Percentiles rank a stretch among this genome's conserved stretches.
These are phyloP conservation scores for Penicillium samsonianum DNA, from an alignment of 495 filamentous ascomycete species.

Conservation along the genomic window DNA sequence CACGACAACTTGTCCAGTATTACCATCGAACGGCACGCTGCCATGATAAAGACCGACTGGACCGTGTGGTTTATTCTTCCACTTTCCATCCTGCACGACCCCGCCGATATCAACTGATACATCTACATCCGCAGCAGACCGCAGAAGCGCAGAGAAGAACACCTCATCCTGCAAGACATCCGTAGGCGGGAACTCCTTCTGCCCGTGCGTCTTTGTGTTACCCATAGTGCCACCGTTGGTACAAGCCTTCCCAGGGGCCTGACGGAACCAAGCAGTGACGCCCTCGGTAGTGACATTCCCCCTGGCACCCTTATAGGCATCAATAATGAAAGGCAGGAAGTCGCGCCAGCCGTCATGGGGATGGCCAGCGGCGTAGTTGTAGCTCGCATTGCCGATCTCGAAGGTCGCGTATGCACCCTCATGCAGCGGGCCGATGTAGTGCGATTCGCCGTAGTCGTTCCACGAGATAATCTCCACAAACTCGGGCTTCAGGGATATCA, in stretches of 20 bases:
- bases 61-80: constrained; percentile 26
- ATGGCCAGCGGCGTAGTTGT: constrained; percentile 49
- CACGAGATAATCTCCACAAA: constrained; percentile 62
- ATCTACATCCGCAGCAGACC: constrained; percentile 23
- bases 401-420: constrained; percentile 28
- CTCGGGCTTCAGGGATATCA: constrained; percentile 61
- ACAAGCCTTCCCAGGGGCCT: constrained; percentile 29
- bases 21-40: constrained; percentile 46
- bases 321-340: constrained; percentile 65
- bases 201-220: constrained; percentile 30
- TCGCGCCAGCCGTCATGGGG: constrained; percentile 58
- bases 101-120: constrained; percentile 42
- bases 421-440: constrained; percentile 66
- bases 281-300: constrained; percentile 27
- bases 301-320: constrained; percentile 57
- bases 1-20: constrained; percentile 35
- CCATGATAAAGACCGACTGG: constrained; percentile 52
- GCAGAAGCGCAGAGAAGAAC: constrained; percentile 33
- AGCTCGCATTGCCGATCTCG: constrained; percentile 53
- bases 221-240: constrained; percentile 35
- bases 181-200: constrained; percentile 18
- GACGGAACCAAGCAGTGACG: constrained; percentile 58
- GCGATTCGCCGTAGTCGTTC: constrained; percentile 79
- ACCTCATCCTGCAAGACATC: constrained; percentile 30
- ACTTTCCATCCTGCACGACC: constrained; percentile 26